Evolutionary conservation across 441 rosid species (phyloP), one percentile per base, ranked within the genome.

Genomic region (Populus hybrid): DNA sequence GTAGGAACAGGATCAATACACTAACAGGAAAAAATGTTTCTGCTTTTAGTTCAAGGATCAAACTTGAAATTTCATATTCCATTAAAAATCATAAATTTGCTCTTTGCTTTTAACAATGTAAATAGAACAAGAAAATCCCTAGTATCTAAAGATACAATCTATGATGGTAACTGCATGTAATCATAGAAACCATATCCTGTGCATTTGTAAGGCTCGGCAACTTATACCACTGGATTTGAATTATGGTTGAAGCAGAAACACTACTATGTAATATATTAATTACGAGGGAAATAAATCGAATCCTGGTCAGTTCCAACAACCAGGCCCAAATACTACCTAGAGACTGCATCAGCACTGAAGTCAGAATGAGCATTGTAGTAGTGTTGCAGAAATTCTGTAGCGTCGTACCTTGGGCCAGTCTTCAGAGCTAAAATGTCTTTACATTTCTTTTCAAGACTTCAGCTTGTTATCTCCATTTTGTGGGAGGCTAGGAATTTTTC

Each of bases 391-490:
- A 75, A 64, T 50, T 75, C 50, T 63, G 71, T 10, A 69, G 79
- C n/a, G n/a, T n/a, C 84, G 63, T 78, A 75, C 82, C 86, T 86
- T 76, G 35, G 77, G 73, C 73, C 67, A 59, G 72, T 71, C 75
- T 73, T 81, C 81, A 76, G 75, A 76, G 73, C 65, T 69, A 70
- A 64, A 73, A 76, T 69, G 79, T 85, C 50, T 71, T 70, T 76
- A 74, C 76, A 76, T 40, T 40, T 75, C 53, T 59, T 67, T 79
- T 81, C 82, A 85, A 24, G 83, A 79, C 70, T 76, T 89, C 24
- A 80, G 82, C 81, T 86, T 85, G 72, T 78, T 77, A 74, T 83
- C 88, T 59, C 87, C 89, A 72, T 88, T 89, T 80, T 86, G 91
- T 26, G 90, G 81, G 23, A 73, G 74, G 50, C 82, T 65, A 50